These are phyloP conservation scores for Annona squamosa DNA, from an alignment of 164 flowering plant species.

Conservation along the genomic window DNA sequence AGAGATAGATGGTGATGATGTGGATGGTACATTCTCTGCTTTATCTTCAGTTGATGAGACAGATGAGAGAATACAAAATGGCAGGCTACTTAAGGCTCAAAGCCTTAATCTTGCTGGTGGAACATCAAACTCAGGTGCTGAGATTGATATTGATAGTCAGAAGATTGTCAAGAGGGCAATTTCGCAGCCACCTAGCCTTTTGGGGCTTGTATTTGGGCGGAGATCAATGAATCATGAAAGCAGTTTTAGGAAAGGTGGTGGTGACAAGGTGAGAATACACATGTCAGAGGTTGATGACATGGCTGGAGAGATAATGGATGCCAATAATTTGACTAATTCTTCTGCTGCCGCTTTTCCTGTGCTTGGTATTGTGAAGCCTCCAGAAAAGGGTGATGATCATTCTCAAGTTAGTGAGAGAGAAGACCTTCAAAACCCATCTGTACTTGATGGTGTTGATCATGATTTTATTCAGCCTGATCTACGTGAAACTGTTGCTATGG, in stretches of 20 bases:
- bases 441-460: conserved; percentile 8
- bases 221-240: conserved; percentile 32
- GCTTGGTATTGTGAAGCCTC: conserved; percentile 7
- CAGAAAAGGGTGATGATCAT: conserved; percentile 14
- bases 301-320: conserved; percentile 80
- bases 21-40: conserved; percentile 24
- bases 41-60: conserved; percentile 52
- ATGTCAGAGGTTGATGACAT: conserved; percentile 77
- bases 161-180: conserved; percentile 37
- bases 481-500: conserved; percentile 12
- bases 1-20: conserved; percentile 60
- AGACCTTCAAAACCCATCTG: conserved; percentile 8
- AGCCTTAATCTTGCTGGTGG: conserved; percentile 36
- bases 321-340: conserved; percentile 80
- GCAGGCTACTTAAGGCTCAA: conserved; percentile 28
- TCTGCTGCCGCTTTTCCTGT: conserved; percentile 8
- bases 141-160: conserved; percentile 28
- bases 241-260: conserved; percentile 22
- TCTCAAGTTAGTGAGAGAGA: conserved; percentile 11
- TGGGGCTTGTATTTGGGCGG: conserved; percentile 70
- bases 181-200: conserved; percentile 39
- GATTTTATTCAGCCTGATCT: not conserved
- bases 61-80: conserved; percentile 25
- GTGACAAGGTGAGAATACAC: conserved; percentile 24
- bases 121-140: conserved; percentile 12